Conservation (phyloP, 805 yeast genomes). For the Jamesozyma jinghongensis region DNA sequence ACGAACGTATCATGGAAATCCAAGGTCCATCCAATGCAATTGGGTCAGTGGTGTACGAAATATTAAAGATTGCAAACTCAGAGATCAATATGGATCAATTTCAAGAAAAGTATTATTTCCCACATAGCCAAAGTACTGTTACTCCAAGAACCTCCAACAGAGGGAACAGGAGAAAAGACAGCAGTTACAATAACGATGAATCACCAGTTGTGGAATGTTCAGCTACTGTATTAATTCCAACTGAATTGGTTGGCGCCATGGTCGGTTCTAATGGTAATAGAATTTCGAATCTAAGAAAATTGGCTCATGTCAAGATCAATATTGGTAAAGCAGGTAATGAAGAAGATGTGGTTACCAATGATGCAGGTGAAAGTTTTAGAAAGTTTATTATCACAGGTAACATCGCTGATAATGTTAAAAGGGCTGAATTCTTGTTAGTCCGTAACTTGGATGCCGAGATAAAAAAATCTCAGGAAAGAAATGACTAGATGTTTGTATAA, state of each 20-base stretch:
- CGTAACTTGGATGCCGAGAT: slow-evolving; percentile 49
- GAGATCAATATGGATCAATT: slow-evolving; percentile 13
- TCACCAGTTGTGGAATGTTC: background rate
- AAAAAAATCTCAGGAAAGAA: slow-evolving; percentile 29
- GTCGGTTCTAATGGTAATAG: slow-evolving; percentile 78
- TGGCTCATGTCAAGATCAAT: slow-evolving; percentile 60
- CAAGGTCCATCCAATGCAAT: slow-evolving; percentile 65
- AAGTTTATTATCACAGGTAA: slow-evolving; percentile 60
- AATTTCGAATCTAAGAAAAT: slow-evolving; percentile 73
- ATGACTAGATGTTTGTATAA: no score
- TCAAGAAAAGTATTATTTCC: slow-evolving; percentile 41
- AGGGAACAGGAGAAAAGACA: no score
- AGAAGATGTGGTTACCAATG: slow-evolving; percentile 37
- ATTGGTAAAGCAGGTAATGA: slow-evolving; percentile 50
- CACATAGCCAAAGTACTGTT: no score
- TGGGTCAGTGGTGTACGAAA: slow-evolving; percentile 51
- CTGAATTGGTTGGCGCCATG: slow-evolving; percentile 76
- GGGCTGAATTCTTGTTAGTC: slow-evolving; percentile 44
- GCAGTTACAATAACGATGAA: background rate
- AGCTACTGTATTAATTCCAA: slow-evolving; percentile 40
- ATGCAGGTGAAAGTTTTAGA: slow-evolving; percentile 36
- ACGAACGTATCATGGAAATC: slow-evolving; percentile 76
- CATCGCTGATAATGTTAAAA: slow-evolving; percentile 35
- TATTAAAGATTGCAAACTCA: slow-evolving; percentile 14
- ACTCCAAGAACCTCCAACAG: no score